Evolutionary conservation across 2,329 filamentous ascomycete species (phyloP), one percentile per base, ranked within the genome.

Genomic region (Claviceps sp.): DNA sequence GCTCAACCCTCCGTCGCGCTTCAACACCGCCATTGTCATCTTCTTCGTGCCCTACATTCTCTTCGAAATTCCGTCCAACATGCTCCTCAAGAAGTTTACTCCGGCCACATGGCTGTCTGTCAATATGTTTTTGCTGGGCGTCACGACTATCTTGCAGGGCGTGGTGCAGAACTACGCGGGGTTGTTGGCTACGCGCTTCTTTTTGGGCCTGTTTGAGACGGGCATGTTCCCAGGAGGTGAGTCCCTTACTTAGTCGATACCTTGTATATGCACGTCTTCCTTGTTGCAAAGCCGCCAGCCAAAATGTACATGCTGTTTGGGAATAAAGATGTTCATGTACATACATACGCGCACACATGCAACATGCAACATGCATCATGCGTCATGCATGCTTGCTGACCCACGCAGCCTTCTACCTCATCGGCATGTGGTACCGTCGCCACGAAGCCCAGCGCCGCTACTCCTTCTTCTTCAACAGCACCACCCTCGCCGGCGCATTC

Each of bases 391-490:
- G 16, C 47, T 34, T 7, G 26, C 16, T 34, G 9, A 8, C 14
- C 4, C 29, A 20, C 17, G 8, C 38, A 54, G 72, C 69, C 48
- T 77, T 85, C 62, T 86, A 89, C 61, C 70, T 90, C 7, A 82
- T 89, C 55, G 82, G 86, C 53, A 91, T 91, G 83, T 94, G 86
- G 89, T 98, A 97, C 61, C 82, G 83, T 54, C 81, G 91, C 54
- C 74, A 75, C 45, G 93, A 97, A 68, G 88, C 90, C 2, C 91
- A 97, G 68, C 88, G 88, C 61, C 82, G 93, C 34, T 96, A 90
- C 69, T 86, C 83, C 16, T 90, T 97, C 73, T 97, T 97, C 75
- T 97, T 97, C 73, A 83, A 79, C 61, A 87, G 78, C 29, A 90
- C 86, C 0, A 86, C 83, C 0, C 71, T 91, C 3, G 86, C 86